Base-by-base conservation (phyloP, 1,139 yeast species). In the Citeromyces hawaiiensis region DNA sequence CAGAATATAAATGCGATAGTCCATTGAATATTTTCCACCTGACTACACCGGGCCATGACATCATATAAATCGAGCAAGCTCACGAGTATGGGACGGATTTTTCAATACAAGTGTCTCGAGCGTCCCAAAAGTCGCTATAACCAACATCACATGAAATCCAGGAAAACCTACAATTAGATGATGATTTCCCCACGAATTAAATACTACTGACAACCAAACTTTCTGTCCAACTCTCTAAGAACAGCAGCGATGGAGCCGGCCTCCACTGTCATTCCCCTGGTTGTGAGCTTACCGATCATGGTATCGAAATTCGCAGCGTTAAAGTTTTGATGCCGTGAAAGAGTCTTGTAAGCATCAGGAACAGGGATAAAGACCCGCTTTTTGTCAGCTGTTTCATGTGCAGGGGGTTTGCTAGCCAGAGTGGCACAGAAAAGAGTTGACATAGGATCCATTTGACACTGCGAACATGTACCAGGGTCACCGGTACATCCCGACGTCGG, bases 391-490 rank as follows among this genome's bases (percentile, higher is more conserved):
- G n/a, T 36, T 17, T 27, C 36, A 10, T 14, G 25, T 6, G 21
- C 27, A 5, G 19, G 19, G 13, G 13, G 33, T 48, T 68, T 70
- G 42, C 71, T 70, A 4, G 94, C 94, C 35, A 85, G 76, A 0
- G 94, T 82, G 1, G 93, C 77, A 60, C 96, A 86, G 61, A 86
- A 86, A 33, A 85, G 62, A 1, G 94, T 83, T 4, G 91, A 81
- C 87, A 85, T 77, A 35, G 95, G 95, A 55, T 86, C 95, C 43
- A 66, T 57, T 52, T 80, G 93, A 59, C 96, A 87, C 59, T 82
- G 93, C 16, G 63, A 60, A 56, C 96, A 87, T 6, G 87, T 76
- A 4, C 95, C 96, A 13, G 96, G 95, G 50, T 82, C 75, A 1
- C 94, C 94, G 0, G 91, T 80, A 56, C 94, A 83, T n/a, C 10